Conservation (phyloP, 306 rosid species). For the Quercus ilex region DNA sequence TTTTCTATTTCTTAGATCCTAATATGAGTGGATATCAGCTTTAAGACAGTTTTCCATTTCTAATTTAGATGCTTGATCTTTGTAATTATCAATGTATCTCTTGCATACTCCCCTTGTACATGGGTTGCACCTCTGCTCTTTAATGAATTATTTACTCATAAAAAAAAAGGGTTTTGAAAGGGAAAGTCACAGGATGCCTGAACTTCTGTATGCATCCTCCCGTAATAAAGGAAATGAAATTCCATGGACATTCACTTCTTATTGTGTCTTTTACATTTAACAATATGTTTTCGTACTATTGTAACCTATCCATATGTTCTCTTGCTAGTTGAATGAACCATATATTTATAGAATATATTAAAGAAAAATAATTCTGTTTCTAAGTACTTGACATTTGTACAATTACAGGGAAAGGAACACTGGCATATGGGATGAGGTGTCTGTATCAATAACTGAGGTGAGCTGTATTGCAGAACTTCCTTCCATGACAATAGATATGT, state of each 20-base stretch:
- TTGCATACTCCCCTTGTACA: too few relatives aligned
- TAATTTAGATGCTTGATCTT: too few relatives aligned
- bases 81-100: too few relatives aligned
- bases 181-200: neutral
- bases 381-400: constrained; percentile 23
- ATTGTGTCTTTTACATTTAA: neutral
- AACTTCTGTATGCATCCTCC: neutral
- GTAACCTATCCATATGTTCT: neutral
- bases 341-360: constrained; percentile 4
- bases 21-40: too few relatives aligned
- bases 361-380: constrained; percentile 4
- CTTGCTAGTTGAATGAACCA: neutral
- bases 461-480: constrained; percentile 35
- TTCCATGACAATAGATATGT: constrained; percentile 5
- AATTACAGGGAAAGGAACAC: constrained; percentile 85
- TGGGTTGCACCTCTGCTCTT: too few relatives aligned
- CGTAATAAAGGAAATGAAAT: neutral
- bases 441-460: constrained; percentile 82
- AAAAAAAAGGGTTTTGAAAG: too few relatives aligned
- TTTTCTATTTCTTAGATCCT: too few relatives aligned
- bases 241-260: neutral
- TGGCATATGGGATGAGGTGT: constrained; percentile 97
- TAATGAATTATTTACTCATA: too few relatives aligned
- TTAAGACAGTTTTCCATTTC: too few relatives aligned
- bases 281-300: neutral